Conservation (phyloP, 164 flowering plant species). For the Piper longum region DNA sequence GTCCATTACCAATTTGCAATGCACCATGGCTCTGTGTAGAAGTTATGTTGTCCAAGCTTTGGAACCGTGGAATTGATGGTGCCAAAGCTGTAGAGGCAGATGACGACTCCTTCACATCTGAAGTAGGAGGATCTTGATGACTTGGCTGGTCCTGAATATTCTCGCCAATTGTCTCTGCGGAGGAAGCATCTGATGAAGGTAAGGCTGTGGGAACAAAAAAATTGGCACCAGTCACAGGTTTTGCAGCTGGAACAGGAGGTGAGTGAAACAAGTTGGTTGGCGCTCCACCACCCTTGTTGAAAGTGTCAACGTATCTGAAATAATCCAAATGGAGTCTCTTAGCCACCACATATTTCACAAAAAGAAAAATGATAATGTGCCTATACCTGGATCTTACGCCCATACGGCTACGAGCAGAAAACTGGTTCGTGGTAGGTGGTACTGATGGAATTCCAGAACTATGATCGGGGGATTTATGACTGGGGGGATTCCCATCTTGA, state of each 20-base stretch:
- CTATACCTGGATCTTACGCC: slow-evolving; percentile 81
- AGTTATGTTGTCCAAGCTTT: slow-evolving; percentile 57
- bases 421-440: slow-evolving; percentile 69
- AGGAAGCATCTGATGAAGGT: slow-evolving; percentile 21
- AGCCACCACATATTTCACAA: not conserved
- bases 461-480: slow-evolving; percentile 27
- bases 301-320: slow-evolving; percentile 95
- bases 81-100: slow-evolving; percentile 16
- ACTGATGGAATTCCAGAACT: slow-evolving; percentile 71
- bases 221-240: slow-evolving; percentile 34
- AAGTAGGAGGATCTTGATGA: slow-evolving; percentile 23
- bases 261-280: slow-evolving; percentile 53
- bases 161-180: slow-evolving; percentile 23
- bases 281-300: slow-evolving; percentile 64
- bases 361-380: not conserved
- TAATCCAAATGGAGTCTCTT: not conserved
- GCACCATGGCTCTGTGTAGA: slow-evolving; percentile 8
- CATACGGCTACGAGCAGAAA: slow-evolving; percentile 75
- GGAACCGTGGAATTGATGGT: slow-evolving; percentile 42
- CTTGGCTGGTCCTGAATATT: slow-evolving; percentile 16
- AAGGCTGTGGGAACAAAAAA: slow-evolving; percentile 66
- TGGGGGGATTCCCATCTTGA: slow-evolving; percentile 31
- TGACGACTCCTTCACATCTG: slow-evolving; percentile 15
- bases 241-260: slow-evolving; percentile 49
- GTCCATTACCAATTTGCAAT: slow-evolving; percentile 10